Percentiles rank a stretch among this genome's conserved stretches.
Evolutionary conservation across 148 eudicot species (phyloP).

Genomic region (Vaccinium vitisidaea): DNA sequence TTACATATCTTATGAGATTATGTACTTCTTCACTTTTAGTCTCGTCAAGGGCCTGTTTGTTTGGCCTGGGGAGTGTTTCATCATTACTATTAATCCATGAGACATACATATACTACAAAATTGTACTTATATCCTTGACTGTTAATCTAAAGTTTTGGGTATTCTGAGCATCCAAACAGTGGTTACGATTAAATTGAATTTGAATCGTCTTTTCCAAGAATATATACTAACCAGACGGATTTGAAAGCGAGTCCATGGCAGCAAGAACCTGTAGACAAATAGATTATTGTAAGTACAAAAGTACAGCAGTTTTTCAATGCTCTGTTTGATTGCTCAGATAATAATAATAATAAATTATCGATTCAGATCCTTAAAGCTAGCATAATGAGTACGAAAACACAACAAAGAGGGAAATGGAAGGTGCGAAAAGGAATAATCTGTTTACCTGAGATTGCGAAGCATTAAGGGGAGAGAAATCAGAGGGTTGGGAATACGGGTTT

Average conservation of each 20-base stretch:
- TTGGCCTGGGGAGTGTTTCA: not conserved
- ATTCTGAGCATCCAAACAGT: not conserved
- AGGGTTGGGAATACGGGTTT: not conserved
- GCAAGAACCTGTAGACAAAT: not conserved
- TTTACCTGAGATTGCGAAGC: conserved; percentile 10
- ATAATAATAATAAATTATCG: not conserved
- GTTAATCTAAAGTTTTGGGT: not conserved
- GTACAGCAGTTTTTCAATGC: not conserved
- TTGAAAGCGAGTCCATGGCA: conserved; percentile 4
- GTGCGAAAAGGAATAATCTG: not conserved
- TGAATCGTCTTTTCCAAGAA: not conserved
- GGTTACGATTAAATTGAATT: not conserved
- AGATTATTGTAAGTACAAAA: not conserved
- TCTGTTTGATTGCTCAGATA: not conserved
- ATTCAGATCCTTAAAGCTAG: not conserved
- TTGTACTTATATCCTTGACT: not conserved
- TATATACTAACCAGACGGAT: not conserved
- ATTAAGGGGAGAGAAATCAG: not conserved
- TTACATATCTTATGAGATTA: not conserved
- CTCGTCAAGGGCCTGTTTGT: not conserved
- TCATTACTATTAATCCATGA: not conserved
- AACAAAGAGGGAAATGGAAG: not conserved
- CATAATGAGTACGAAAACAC: not conserved
- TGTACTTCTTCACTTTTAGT: not conserved
- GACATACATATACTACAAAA: not conserved